These are phyloP conservation scores for Solanum chiquidenum DNA, from an alignment of 257 asterid genomes.

Conservation along the genomic window DNA sequence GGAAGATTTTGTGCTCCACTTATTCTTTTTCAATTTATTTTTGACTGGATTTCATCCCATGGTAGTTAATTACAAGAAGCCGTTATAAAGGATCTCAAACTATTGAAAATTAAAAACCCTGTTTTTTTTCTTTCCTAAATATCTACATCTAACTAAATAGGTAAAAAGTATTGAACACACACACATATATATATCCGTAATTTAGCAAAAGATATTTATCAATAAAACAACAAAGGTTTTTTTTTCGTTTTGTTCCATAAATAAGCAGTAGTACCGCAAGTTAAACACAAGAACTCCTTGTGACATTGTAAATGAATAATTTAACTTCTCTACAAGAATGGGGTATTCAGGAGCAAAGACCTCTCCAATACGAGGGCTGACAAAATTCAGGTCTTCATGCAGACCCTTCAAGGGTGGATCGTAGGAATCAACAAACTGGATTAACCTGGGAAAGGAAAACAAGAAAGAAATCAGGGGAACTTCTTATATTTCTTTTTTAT, in stretches of 20 bases:
- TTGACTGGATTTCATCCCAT: neutral
- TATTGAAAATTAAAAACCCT: neutral
- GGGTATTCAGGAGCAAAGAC: constrained; percentile 16
- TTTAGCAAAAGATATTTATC: neutral
- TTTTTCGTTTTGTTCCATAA: neutral
- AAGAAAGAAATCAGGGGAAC: constrained; percentile 7
- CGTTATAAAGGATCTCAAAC: neutral
- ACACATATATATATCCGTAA: neutral
- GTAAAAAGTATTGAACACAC: neutral
- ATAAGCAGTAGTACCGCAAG: neutral
- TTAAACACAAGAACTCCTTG: neutral
- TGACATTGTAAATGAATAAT: neutral
- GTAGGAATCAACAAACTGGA: constrained; percentile 87
- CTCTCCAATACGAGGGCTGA: constrained; percentile 99
- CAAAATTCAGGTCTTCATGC: constrained; percentile 96
- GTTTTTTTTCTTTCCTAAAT: neutral
- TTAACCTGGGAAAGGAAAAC: constrained; percentile 49
- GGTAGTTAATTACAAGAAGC: neutral
- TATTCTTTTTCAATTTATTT: neutral
- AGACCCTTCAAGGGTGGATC: constrained; percentile 98
- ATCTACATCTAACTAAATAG: neutral
- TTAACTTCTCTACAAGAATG: neutral
- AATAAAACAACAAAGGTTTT: neutral
- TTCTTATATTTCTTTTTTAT: constrained; percentile 1
- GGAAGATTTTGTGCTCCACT: neutral